These are phyloP conservation scores for Parietichytrium sp. DNA, from an alignment of 108 stramenopile species.

Conservation along the genomic window DNA sequence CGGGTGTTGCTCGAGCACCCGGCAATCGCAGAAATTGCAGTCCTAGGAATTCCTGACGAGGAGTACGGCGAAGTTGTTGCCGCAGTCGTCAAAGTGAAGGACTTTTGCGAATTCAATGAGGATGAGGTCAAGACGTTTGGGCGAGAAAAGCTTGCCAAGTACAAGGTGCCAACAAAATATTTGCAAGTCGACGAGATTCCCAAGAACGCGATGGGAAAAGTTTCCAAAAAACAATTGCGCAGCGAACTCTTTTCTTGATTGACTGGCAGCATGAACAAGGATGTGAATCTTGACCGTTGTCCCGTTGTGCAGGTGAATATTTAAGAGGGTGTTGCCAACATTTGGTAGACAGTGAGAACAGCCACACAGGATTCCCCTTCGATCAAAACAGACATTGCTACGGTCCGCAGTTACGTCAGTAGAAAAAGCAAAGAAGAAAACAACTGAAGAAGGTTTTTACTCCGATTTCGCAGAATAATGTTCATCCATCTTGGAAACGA, in stretches of 20 bases:
- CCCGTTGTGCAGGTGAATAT: too few relatives aligned
- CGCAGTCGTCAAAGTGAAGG: not conserved
- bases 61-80: not conserved
- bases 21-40: slow-evolving; percentile 37
- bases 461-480: too few relatives aligned
- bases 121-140: slow-evolving; percentile 57
- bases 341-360: too few relatives aligned
- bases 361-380: too few relatives aligned
- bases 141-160: slow-evolving; percentile 47
- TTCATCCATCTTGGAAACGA: slow-evolving; percentile 51
- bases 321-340: too few relatives aligned
- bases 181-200: slow-evolving; percentile 59
- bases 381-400: too few relatives aligned
- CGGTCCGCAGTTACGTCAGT: too few relatives aligned
- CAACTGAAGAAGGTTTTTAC: too few relatives aligned
- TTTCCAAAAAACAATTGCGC: slow-evolving; percentile 66
- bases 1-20: slow-evolving; percentile 31
- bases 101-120: not conserved
- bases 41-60: slow-evolving; percentile 30
- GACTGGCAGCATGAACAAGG: too few relatives aligned
- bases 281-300: too few relatives aligned
- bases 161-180: slow-evolving; percentile 56
- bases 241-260: slow-evolving; percentile 42
- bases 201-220: slow-evolving; percentile 73
- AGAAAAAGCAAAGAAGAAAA: too few relatives aligned